Conservation (phyloP, 2,329 filamentous ascomycete genomes). For the Aspergillus sp. region DNA sequence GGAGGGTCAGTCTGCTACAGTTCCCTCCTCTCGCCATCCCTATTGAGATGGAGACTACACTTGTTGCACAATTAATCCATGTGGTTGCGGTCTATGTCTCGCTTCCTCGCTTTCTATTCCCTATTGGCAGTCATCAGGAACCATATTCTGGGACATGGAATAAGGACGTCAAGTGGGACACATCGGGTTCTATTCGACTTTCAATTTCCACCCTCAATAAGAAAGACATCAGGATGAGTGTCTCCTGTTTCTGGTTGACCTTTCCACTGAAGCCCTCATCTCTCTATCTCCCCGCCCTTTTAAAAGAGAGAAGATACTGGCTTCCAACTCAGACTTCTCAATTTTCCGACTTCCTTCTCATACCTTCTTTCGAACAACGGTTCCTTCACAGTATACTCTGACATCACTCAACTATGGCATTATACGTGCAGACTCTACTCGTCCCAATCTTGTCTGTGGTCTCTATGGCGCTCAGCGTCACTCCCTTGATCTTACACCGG, state of each 20-base stretch:
- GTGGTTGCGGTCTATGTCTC: no score
- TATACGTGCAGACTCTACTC: constrained; percentile 1
- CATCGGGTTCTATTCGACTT: not conserved
- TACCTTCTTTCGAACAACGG: no score
- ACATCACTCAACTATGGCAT: not conserved
- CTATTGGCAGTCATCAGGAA: no score
- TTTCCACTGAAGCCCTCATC: not conserved
- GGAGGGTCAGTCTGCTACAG: not conserved
- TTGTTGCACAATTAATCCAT: no score
- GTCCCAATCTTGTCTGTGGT: constrained; percentile 52
- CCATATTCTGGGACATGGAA: not conserved
- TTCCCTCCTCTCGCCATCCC: no score
- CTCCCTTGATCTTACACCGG: constrained; percentile 60
- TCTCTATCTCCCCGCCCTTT: not conserved
- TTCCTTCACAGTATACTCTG: not conserved
- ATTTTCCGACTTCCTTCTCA: not conserved
- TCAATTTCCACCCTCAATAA: constrained; percentile 7
- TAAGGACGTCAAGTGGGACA: constrained; percentile 6
- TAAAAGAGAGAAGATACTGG: constrained; percentile 8
- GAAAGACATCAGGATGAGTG: constrained; percentile 6
- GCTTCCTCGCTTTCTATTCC: no score
- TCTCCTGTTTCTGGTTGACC: constrained; percentile 8
- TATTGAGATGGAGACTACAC: no score
- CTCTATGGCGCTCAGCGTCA: constrained; percentile 51
- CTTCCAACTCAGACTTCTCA: not conserved